phyloP scores from a whole-genome alignment of 2,329 filamentous ascomycete genomes.

The Diaporthe eres region DNA sequence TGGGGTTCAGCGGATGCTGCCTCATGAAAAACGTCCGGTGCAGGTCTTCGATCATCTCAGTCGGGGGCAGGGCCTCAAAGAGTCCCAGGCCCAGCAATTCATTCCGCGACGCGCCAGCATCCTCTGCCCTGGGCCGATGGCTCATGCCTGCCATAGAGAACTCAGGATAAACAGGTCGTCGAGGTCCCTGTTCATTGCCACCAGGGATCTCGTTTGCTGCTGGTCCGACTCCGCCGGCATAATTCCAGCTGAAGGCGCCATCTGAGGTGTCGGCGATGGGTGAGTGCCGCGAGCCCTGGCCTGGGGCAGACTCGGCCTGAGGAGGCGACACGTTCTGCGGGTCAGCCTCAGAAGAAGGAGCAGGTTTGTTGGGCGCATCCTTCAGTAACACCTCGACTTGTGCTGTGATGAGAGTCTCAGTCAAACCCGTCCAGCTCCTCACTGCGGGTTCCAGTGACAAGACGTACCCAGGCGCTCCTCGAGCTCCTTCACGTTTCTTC shows the following conservation, averaged over 20 bases:
- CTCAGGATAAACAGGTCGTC: conserved; percentile 19
- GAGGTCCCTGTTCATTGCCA: neutral
- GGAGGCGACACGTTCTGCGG: conserved; percentile 35
- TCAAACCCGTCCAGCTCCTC: conserved; percentile 14
- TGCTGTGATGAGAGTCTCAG: conserved; percentile 61
- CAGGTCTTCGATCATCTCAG: conserved; percentile 87
- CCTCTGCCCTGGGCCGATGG: conserved; percentile 19
- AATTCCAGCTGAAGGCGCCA: conserved; percentile 23
- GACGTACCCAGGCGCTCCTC: conserved; percentile 85
- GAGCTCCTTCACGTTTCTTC: conserved; percentile 90
- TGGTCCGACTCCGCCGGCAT: neutral
- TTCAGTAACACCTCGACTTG: conserved; percentile 87
- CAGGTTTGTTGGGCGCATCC: conserved; percentile 63
- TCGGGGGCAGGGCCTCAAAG: conserved; percentile 84
- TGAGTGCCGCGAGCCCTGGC: neutral
- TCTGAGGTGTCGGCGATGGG: conserved; percentile 16
- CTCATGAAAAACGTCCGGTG: conserved; percentile 83
- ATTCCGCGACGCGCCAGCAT: conserved; percentile 55
- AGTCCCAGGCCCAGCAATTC: conserved; percentile 85
- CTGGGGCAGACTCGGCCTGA: conserved; percentile 7
- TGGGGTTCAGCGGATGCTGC: conserved; percentile 79
- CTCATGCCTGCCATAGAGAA: conserved; percentile 21
- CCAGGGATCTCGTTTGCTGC: neutral
- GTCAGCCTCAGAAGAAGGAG: conserved; percentile 43
- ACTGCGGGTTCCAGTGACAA: neutral